Conservation (phyloP, 2,329 filamentous ascomycete genomes). For the Aspergillus quadricinctus region DNA sequence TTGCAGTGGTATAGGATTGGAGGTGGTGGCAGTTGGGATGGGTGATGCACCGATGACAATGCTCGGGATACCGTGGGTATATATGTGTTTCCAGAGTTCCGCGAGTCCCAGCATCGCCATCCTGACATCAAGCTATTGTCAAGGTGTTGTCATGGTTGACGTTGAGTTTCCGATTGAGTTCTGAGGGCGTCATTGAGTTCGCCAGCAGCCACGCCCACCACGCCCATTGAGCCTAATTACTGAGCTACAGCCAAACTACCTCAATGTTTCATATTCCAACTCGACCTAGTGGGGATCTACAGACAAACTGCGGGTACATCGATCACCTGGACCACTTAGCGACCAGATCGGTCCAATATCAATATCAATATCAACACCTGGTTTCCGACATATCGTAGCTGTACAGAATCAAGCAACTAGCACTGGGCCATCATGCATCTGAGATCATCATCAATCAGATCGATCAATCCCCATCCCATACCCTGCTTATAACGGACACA, state of each 20-base stretch:
- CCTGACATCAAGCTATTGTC: slow-evolving; percentile 9
- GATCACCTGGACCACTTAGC: background rate
- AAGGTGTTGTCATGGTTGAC: background rate
- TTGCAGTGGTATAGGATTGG: background rate
- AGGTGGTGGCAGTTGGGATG: background rate
- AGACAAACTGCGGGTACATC: background rate
- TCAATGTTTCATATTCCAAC: background rate
- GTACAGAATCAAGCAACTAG: background rate
- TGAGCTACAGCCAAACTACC: background rate
- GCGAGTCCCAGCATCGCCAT: slow-evolving; percentile 4
- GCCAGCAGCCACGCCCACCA: too few species aligned
- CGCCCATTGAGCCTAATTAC: too few species aligned
- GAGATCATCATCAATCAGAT: background rate
- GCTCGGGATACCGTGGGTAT: background rate
- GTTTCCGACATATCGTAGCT: too few species aligned
- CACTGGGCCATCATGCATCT: background rate
- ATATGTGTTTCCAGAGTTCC: background rate
- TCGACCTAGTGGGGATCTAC: background rate
- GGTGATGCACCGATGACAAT: background rate
- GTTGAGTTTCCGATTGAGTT: background rate
- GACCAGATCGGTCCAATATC: background rate
- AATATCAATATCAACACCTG: background rate
- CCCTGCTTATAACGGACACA: background rate
- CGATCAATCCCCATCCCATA: background rate
- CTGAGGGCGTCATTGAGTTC: background rate